Base-by-base conservation (phyloP, 164 flowering plant species). In the Brasenia schreberi region DNA sequence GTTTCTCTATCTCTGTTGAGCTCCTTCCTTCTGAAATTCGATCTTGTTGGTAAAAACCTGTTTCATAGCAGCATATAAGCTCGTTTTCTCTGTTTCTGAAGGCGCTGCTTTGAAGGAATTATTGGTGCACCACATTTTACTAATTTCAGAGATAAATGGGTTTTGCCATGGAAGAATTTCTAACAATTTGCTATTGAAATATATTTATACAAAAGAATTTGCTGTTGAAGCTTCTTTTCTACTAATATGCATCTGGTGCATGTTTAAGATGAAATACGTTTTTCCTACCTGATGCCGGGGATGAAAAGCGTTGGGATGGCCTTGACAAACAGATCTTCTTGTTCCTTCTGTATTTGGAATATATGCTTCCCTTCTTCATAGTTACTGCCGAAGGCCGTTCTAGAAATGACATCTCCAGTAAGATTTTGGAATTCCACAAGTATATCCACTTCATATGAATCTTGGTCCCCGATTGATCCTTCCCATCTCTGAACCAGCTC, bases 371-470 rank as follows among this genome's bases (percentile, higher is more conserved):
- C 86, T 70, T 82, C 76, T 64, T 79, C 76, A 65, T 71, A 83
- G 68, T 67, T 76, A 43, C 82, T 80, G 5, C 84, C 82, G 65
- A 81, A 81, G n/a, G 84, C 81, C 5, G 82, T 66, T 7, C 80
- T 62, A 14, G 86, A 79, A 65, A 81, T 82, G 11, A 71, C 77
- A 56, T 81, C 81, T 18, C 72, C 70, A 3, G 82, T 79, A 62
- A 79, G 56, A 14, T 68, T 71, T 7, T 74, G 74, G n/a, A 81
- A 64, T 61, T 71, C 69, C 19, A 77, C 74, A 68, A 33, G 70
- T 7, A 81, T 74, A 65, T 81, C 81, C 43, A 68, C 11, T 33
- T 63, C 61, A 53, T 39, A 53, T 10, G 62, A 63, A 5, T 66
- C 66, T 23, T 63, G 27, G 7, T 16, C 16, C 14, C 53, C 61